A percentile compares a stretch with the other conserved stretches of the same genome.
These are phyloP conservation scores for Sarcodon aspratus DNA, from an alignment of 768 basidiomycete genomes.

Conservation along the genomic window DNA sequence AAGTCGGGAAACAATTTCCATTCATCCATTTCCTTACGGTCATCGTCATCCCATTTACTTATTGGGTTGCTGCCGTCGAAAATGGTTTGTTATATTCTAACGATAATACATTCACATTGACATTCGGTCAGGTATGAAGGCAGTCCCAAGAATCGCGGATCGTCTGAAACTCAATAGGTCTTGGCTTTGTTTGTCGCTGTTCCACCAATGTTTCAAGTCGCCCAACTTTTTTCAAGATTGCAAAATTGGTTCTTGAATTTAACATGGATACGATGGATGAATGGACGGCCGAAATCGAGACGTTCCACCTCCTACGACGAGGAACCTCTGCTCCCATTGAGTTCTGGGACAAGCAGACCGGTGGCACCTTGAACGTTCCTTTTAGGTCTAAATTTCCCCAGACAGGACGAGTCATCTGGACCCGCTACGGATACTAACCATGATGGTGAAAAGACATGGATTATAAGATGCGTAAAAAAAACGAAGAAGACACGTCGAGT, in stretches of 20 bases:
- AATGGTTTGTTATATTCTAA: neutral
- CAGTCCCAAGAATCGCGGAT: no score
- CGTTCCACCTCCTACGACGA: neutral
- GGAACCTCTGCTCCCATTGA: no score
- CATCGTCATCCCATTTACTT: neutral
- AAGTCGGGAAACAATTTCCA: neutral
- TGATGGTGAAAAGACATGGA: no score
- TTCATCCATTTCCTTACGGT: constrained; percentile 1
- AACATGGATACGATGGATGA: neutral
- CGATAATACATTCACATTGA: neutral
- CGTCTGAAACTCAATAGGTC: neutral
- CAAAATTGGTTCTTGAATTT: neutral
- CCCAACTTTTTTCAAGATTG: neutral
- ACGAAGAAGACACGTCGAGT: no score
- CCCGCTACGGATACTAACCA: no score
- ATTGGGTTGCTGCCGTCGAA: neutral
- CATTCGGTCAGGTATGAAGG: constrained; percentile 1
- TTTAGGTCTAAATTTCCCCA: no score
- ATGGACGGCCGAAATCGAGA: neutral
- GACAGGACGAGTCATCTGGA: no score
- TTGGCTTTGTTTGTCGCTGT: constrained; percentile 2
- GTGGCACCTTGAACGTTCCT: no score
- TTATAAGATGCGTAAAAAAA: no score
- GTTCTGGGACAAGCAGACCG: no score
- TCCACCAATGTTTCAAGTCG: neutral